Evolutionary conservation across 257 asterid species (phyloP).

Genomic region (Capsicum pubescens): DNA sequence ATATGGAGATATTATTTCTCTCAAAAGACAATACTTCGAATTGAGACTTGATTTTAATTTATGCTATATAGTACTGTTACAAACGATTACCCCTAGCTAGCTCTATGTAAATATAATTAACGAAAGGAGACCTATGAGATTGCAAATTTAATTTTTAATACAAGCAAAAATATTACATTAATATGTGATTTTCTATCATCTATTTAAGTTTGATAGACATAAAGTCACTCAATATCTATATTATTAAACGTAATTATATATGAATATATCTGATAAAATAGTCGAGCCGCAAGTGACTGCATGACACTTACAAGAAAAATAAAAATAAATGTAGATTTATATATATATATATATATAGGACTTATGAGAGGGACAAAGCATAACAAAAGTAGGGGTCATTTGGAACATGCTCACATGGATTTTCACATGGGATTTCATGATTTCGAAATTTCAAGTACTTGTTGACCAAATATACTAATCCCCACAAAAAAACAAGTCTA

Average conservation of each 20-base stretch:
- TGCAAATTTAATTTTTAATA: not conserved
- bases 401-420: conserved; percentile 45
- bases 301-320: rapidly evolving
- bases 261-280: too few relatives aligned
- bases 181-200: not conserved
- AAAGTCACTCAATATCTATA: not conserved
- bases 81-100: not conserved
- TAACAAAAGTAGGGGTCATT: not conserved
- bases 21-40: not conserved
- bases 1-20: not conserved
- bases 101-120: not conserved
- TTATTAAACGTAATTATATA: too few relatives aligned
- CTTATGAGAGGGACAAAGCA: not conserved
- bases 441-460: conserved; percentile 2
- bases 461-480: conserved; percentile 11
- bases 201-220: not conserved
- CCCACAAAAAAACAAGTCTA: not conserved
- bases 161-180: not conserved
- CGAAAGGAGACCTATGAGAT: not conserved
- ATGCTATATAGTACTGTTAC: not conserved
- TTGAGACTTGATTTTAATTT: not conserved
- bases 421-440: conserved; percentile 32
- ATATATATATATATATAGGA: not conserved
- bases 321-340: not conserved
- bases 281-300: too few relatives aligned